Evolutionary conservation across 805 yeast species (phyloP), one percentile per base, ranked within the genome.

Genomic region (Pichia insulana): DNA sequence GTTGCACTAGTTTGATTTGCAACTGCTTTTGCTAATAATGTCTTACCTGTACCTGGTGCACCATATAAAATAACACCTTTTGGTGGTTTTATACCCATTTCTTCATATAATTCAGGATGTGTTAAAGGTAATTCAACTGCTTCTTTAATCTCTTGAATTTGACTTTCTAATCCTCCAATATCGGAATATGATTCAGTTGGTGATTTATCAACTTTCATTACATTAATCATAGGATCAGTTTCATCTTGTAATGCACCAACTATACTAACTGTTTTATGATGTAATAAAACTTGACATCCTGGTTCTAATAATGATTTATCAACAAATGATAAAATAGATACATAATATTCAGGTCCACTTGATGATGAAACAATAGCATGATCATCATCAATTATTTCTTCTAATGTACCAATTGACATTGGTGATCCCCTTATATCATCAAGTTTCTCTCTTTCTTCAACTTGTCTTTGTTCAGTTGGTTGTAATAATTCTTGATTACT

Each of bases 201-300:
- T 2, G 97, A 90, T 62, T 92, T 94, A 59, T 92, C 98, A 57
- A 92, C 76, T 67, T 90, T 92, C 97, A 92, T 90, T 19, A 89
- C 97, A 36, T 88, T 83, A 10, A 92, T 95, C 85, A 92, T 83
- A 34, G 98, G 97, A 64, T 92, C 98, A 1, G 97, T 83, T 55
- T 92, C 98, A 63, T 92, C 98, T 63, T 83, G 96, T 51, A 92
- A 66, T n/a, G 90, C 97, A 54, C 98, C 98, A n/a, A 92, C 95
- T 45, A 92, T 79, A 5, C 95, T 80, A 47, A 92, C 96, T 0
- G 96, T 82, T 67, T 92, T 92, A 66, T 92, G 96, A 63, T 92
- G 97, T 57, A 92, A 69, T 47, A 92, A 71, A 19, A 92, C 97
- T 17, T 96, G 85, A 65, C 97, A 90, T 8, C 97, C 97, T 1